Conservation (phyloP, 768 basidiomycete genomes). For the Calocybe cyanea region DNA sequence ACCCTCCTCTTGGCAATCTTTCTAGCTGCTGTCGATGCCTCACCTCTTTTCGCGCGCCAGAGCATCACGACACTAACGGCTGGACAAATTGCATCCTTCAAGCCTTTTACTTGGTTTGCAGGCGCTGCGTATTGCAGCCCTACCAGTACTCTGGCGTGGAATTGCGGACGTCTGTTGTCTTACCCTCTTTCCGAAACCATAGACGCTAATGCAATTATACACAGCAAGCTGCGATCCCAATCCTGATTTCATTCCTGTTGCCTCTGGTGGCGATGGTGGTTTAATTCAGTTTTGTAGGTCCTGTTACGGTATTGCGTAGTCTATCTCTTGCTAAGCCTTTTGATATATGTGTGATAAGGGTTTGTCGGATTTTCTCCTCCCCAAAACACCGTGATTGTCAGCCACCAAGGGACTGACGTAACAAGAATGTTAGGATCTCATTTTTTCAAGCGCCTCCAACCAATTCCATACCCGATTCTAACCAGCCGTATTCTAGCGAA, state of each 20-base stretch:
- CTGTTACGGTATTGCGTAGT: not conserved
- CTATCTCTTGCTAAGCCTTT: no score
- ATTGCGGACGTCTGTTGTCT: constrained; percentile 42
- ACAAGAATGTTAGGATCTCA: constrained; percentile 26
- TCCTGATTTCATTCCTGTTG: constrained; percentile 36
- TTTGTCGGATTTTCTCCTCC: constrained; percentile 27
- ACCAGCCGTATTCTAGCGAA: constrained; percentile 19
- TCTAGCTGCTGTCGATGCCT: constrained; percentile 7
- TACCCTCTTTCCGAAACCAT: not conserved
- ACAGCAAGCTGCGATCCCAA: constrained; percentile 38
- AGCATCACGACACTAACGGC: constrained; percentile 34
- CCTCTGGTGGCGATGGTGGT: constrained; percentile 42
- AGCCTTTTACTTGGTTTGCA: constrained; percentile 46
- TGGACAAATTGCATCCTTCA: constrained; percentile 40
- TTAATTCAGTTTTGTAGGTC: constrained; percentile 35
- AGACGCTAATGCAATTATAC: not conserved
- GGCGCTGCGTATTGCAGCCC: constrained; percentile 49
- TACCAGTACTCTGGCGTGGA: constrained; percentile 39
- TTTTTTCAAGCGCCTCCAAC: not conserved
- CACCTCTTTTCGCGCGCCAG: constrained; percentile 22
- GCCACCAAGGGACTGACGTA: constrained; percentile 40
- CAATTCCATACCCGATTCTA: not conserved
- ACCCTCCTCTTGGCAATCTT: not conserved
- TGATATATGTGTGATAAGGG: constrained; percentile 8
- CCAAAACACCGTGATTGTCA: constrained; percentile 34